Percentiles rank a stretch among this genome's conserved stretches.
Evolutionary conservation across 2,329 filamentous ascomycete genomes (phyloP).

Genomic region (Acrocalymma vagum): DNA sequence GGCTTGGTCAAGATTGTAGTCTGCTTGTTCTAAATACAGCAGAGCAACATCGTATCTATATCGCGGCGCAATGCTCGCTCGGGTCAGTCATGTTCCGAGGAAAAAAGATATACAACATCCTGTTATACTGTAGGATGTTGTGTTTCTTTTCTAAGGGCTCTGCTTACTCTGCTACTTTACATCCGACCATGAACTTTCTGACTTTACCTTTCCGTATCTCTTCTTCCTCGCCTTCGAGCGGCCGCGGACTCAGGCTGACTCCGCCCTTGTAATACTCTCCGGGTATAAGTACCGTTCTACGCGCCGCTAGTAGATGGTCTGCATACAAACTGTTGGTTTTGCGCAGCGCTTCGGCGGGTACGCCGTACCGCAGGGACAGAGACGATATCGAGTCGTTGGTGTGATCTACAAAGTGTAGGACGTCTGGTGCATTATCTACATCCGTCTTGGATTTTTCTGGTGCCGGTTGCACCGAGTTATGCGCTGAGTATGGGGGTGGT

Average conservation of each 20-base stretch:
- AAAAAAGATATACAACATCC: no score
- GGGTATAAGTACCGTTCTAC: constrained; percentile 76
- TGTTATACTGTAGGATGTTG: no score
- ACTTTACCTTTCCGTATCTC: constrained; percentile 75
- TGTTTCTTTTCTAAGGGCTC: background rate
- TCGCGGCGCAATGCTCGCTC: constrained; percentile 42
- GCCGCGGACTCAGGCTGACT: constrained; percentile 72
- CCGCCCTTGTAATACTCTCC: constrained; percentile 73
- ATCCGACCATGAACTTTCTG: constrained; percentile 79
- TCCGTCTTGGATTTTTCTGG: constrained; percentile 38
- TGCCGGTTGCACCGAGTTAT: constrained; percentile 31
- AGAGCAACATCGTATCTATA: constrained; percentile 73
- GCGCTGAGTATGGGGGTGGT: constrained; percentile 54
- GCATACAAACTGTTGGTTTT: constrained; percentile 74
- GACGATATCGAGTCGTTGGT: constrained; percentile 72
- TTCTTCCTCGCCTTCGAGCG: constrained; percentile 78
- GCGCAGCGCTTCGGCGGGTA: constrained; percentile 70
- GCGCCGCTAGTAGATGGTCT: constrained; percentile 74
- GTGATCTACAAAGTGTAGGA: constrained; percentile 78
- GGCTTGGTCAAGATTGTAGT: constrained; percentile 72
- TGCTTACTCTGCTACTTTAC: constrained; percentile 77
- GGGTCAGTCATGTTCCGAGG: constrained; percentile 41
- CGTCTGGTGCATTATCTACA: constrained; percentile 63
- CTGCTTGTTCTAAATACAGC: constrained; percentile 75
- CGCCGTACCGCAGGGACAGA: constrained; percentile 74